Conservation (phyloP, 495 filamentous ascomycete genomes). For the Aspergillus kassunensis region DNA sequence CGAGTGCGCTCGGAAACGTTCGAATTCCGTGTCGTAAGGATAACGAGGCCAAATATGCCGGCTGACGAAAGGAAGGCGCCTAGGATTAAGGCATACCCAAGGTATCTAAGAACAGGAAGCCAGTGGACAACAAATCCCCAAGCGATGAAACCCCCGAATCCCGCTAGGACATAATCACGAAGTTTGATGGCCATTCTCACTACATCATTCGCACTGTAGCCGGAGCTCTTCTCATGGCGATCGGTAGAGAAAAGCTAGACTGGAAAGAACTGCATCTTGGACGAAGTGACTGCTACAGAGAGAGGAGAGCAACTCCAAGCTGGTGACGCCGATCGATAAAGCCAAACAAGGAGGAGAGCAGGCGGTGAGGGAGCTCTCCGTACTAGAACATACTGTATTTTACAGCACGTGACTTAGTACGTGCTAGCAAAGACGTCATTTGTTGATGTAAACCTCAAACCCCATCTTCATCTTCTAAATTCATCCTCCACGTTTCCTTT, state of each 20-base stretch:
- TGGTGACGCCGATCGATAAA: not conserved
- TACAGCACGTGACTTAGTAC: not conserved
- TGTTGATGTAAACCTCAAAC: not conserved
- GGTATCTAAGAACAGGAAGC: conserved; percentile 73
- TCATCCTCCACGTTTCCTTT: conserved; percentile 6
- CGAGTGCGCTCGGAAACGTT: conserved; percentile 28
- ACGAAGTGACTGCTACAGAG: not conserved
- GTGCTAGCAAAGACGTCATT: not conserved
- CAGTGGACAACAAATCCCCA: conserved; percentile 82
- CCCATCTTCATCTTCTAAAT: conserved; percentile 7
- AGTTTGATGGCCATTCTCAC: conserved; percentile 71
- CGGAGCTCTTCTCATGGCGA: conserved; percentile 33
- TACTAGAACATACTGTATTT: conserved; percentile 3
- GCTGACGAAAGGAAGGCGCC: conserved; percentile 57
- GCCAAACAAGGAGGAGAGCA: not conserved
- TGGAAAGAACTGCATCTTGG: not conserved
- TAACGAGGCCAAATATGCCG: conserved; percentile 49
- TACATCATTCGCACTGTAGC: conserved; percentile 14
- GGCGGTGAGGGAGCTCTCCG: conserved; percentile 10
- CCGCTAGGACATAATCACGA: conserved; percentile 69
- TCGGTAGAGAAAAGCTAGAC: conserved; percentile 13
- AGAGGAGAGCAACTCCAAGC: not conserved
- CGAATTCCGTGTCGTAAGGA: conserved; percentile 54
- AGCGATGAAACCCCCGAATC: conserved; percentile 69
- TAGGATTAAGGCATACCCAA: conserved; percentile 70